A percentile compares a stretch with the other conserved stretches of the same genome.
phyloP scores from a whole-genome alignment of 2,329 filamentous ascomycete genomes.

The Lachnellula suecica region DNA sequence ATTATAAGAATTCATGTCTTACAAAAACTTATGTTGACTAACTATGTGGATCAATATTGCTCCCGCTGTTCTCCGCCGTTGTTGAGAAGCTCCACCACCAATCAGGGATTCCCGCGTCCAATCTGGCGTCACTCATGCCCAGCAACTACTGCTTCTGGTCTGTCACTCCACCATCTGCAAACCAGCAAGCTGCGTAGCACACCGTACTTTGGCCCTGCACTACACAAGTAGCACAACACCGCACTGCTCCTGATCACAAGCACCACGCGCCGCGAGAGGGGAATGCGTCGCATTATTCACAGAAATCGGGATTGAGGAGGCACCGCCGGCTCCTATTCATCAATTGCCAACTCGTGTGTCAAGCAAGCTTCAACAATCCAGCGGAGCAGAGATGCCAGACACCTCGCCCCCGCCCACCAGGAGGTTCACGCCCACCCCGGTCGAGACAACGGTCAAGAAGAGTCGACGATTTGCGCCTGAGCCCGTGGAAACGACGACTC shows the following conservation, averaged over 20 bases:
- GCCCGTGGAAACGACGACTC: constrained; percentile 42
- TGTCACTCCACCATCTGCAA: not conserved
- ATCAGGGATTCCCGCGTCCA: not conserved
- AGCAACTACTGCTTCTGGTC: too few species aligned
- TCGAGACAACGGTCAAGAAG: constrained; percentile 35
- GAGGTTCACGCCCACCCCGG: constrained; percentile 33
- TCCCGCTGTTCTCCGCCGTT: not conserved
- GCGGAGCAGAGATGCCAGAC: constrained; percentile 31
- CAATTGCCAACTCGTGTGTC: constrained; percentile 6
- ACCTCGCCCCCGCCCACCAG: constrained; percentile 27
- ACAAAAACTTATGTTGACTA: not conserved
- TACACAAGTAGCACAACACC: too few species aligned
- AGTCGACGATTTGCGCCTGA: constrained; percentile 39
- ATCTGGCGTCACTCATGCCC: not conserved
- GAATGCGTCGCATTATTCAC: constrained; percentile 19
- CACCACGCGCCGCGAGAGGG: constrained; percentile 3
- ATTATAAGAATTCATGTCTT: too few species aligned
- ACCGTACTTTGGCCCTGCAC: not conserved
- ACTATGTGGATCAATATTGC: too few species aligned
- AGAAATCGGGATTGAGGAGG: constrained; percentile 14
- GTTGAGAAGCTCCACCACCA: not conserved
- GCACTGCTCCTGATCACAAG: constrained; percentile 24
- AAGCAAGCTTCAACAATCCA: too few species aligned
- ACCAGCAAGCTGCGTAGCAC: not conserved
- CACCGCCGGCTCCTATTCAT: constrained; percentile 3